These are phyloP conservation scores for Bipolaris victoriae DNA, from an alignment of 2,329 filamentous ascomycete species.

Conservation along the genomic window DNA sequence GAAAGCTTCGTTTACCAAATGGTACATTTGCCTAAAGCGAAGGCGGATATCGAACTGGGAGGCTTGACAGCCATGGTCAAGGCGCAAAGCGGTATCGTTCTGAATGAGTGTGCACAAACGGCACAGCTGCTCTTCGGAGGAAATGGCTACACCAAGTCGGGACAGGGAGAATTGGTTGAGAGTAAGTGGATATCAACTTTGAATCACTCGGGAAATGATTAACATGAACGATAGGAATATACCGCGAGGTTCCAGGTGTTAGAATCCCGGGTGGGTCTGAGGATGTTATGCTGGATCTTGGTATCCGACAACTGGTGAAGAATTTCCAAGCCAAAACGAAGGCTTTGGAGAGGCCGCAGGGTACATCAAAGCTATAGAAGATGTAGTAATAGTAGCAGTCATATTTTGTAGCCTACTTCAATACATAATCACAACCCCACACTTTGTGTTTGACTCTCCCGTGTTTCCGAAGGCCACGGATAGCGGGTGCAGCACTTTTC, in stretches of 20 bases:
- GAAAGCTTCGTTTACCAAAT: slow-evolving; percentile 74
- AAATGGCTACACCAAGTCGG: slow-evolving; percentile 72
- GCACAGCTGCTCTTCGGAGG: slow-evolving; percentile 76
- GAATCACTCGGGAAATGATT: slow-evolving; percentile 4
- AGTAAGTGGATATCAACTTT: slow-evolving; percentile 55
- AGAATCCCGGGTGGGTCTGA: slow-evolving; percentile 71
- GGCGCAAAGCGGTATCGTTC: slow-evolving; percentile 72
- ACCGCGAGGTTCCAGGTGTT: slow-evolving; percentile 67
- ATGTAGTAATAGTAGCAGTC: not conserved
- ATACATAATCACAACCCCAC: not conserved
- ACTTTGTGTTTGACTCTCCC: not conserved
- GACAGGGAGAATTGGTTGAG: slow-evolving; percentile 74
- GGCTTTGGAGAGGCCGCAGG: slow-evolving; percentile 54
- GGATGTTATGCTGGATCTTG: slow-evolving; percentile 74
- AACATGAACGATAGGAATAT: slow-evolving; percentile 56
- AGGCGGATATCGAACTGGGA: slow-evolving; percentile 69
- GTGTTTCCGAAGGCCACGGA: not conserved
- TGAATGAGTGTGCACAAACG: slow-evolving; percentile 73
- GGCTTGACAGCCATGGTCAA: slow-evolving; percentile 75
- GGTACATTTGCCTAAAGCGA: slow-evolving; percentile 63
- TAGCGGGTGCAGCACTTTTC: not conserved
- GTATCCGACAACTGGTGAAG: slow-evolving; percentile 73
- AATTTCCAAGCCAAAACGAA: slow-evolving; percentile 67
- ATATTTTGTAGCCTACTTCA: not conserved
- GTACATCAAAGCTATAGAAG: slow-evolving; percentile 53